Evolutionary conservation across 805 yeast genomes (phyloP), one percentile per base, ranked within the genome.

Genomic region (Schizosaccharomyces lindneri): DNA sequence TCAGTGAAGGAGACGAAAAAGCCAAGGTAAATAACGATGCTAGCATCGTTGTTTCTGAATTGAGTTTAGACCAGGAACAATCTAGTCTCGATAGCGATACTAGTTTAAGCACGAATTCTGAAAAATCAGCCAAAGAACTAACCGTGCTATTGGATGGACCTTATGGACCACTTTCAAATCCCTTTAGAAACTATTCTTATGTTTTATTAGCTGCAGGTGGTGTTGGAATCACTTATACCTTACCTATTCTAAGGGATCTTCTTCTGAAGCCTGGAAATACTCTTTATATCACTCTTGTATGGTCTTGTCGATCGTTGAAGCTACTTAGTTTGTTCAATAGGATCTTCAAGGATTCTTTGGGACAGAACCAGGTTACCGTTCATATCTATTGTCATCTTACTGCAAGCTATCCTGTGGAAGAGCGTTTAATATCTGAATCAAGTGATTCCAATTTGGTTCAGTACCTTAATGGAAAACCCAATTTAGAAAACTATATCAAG

Each of bases 141-240:
- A 24, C 36, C 5, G 57, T 29, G 1, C 36, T 51, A 21, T 2
- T 51, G 57, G 57, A 51, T 21, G 57, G 57, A 17, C 57, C 57
- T 29, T 51, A 51, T 29, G 57, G 57, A 17, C 36, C 57, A 51
- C n/a, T 51, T 6, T 24, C 36, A 24, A 51, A 51, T 29, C 36
- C 36, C 6, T 51, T 24, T 29, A 51, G 27, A 9, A 29, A 24
- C 27, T 51, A 51, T 13, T 5, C 31, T 51, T 51, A 21, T 29
- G 71, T 70, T 1, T 64, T 74, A 5, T 64, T 75, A 55, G 81
- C 84, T 1, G 79, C 82, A 46, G 90, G 89, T 2, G 89, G 90
- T 1, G 84, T 87, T 11, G 85, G 87, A 4, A 82, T 86, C 43
- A 81, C 88, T 15, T 83, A 83, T 71, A 95, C 95, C 0, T 80